phyloP scores from a whole-genome alignment of 495 filamentous ascomycete species.

The Penicillium subrubescens region DNA sequence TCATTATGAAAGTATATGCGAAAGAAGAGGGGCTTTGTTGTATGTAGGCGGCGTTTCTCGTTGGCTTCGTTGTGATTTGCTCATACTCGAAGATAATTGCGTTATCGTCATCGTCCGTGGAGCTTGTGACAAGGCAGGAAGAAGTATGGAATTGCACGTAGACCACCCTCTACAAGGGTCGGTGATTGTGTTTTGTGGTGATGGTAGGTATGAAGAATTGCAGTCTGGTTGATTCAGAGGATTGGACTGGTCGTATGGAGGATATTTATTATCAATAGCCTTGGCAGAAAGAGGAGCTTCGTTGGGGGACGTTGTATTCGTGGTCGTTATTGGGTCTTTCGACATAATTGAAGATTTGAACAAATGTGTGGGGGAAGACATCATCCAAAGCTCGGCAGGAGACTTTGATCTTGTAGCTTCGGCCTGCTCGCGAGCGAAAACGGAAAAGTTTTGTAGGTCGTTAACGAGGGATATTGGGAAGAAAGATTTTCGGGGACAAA shows the following conservation, averaged over 20 bases:
- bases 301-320: not conserved
- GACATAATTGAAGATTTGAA: not conserved
- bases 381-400: not conserved
- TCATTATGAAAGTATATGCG: not conserved
- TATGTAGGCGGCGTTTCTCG: not conserved
- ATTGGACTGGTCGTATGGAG: not conserved
- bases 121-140: not conserved
- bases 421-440: constrained; percentile 57
- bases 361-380: not conserved
- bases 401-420: not conserved
- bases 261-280: not conserved
- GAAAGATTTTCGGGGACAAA: constrained; percentile 84
- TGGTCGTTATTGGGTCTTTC: not conserved
- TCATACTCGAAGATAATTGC: not conserved
- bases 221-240: not conserved
- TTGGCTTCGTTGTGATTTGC: not conserved
- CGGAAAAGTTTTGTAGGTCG: constrained; percentile 69
- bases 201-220: not conserved
- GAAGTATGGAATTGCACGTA: not conserved
- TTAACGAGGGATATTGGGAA: constrained; percentile 95
- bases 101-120: not conserved
- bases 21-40: not conserved
- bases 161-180: not conserved
- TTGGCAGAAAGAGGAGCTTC: not conserved
- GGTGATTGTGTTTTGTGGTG: not conserved